These are phyloP conservation scores for Colletotrichum limetticola DNA, from an alignment of 2,329 filamentous ascomycete genomes.

Conservation along the genomic window DNA sequence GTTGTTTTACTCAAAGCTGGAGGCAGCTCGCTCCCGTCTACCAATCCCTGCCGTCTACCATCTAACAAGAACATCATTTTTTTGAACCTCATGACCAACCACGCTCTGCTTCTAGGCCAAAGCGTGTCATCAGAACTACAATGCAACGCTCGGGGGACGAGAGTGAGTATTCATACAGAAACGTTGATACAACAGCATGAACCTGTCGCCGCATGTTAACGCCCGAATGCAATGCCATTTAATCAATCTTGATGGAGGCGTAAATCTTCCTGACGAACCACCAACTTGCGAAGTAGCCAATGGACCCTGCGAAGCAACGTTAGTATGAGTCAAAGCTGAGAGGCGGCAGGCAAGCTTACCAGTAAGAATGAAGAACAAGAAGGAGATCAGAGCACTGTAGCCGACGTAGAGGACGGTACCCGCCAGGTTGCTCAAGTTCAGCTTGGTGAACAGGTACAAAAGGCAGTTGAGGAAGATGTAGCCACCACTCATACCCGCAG, in stretches of 20 bases:
- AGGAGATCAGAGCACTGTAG: constrained; percentile 89
- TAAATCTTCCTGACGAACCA: constrained; percentile 95
- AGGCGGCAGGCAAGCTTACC: constrained; percentile 70
- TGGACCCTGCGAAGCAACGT: constrained; percentile 72
- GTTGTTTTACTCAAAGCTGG: background rate
- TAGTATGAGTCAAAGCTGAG: background rate
- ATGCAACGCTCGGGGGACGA: background rate
- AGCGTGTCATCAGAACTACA: background rate
- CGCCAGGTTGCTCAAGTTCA: constrained; percentile 85
- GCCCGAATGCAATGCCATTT: constrained; percentile 37
- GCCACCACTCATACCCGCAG: constrained; percentile 86
- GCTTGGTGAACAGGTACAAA: constrained; percentile 89
- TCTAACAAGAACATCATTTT: constrained; percentile 1
- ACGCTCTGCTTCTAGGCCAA: background rate
- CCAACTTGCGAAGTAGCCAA: constrained; percentile 96
- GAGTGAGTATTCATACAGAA: constrained; percentile 17
- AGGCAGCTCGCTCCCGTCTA: constrained; percentile 10
- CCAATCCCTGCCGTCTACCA: constrained; percentile 18
- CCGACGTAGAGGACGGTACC: constrained; percentile 93
- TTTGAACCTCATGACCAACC: background rate
- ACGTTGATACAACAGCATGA: constrained; percentile 23
- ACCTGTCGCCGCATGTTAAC: constrained; percentile 1
- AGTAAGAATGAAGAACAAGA: constrained; percentile 92
- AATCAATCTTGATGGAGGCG: constrained; percentile 98
- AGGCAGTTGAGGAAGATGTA: constrained; percentile 95